These are phyloP conservation scores for Leccinum rimulosum DNA, from an alignment of 768 basidiomycete species.

Conservation along the genomic window DNA sequence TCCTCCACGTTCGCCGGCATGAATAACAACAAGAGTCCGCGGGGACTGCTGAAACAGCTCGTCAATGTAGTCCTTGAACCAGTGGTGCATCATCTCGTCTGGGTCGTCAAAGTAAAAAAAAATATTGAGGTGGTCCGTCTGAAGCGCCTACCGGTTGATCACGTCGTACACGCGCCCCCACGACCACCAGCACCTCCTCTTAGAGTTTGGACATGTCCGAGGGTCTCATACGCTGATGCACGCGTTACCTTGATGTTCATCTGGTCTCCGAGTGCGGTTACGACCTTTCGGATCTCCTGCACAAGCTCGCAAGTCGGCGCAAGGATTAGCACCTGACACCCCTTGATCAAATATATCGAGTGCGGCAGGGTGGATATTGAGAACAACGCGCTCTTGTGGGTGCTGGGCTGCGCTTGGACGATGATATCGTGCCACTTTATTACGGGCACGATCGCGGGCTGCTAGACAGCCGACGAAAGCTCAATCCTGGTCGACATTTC, in stretches of 20 bases:
- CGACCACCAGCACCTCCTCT: constrained; percentile 86
- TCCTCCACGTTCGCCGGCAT: constrained; percentile 97
- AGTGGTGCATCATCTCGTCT: constrained; percentile 93
- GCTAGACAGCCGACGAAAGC: constrained; percentile 97
- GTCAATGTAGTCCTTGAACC: constrained; percentile 99
- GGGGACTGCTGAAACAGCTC: constrained; percentile 98
- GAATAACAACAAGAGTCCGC: constrained; percentile 88
- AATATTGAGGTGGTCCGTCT: constrained; percentile 55
- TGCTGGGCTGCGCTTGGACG: constrained; percentile 98
- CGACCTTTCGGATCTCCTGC: constrained; percentile 96
- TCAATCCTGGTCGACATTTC: constrained; percentile 58
- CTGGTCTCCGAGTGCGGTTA: constrained; percentile 90
- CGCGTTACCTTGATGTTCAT: constrained; percentile 93
- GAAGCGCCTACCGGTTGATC: constrained; percentile 91
- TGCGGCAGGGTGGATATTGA: constrained; percentile 94
- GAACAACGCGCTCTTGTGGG: constrained; percentile 99
- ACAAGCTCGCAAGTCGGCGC: constrained; percentile 77
- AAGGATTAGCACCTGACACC: constrained; percentile 93
- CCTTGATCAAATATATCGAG: constrained; percentile 82
- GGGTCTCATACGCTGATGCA: constrained; percentile 93
- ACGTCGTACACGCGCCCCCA: constrained; percentile 65
- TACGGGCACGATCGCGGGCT: constrained; percentile 97
- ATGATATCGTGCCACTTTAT: constrained; percentile 98
- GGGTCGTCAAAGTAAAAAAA: constrained; percentile 81
- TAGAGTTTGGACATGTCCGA: constrained; percentile 91